Percentiles rank a stretch among this genome's conserved stretches.
phyloP scores from a whole-genome alignment of 768 basidiomycete species.

The Suillus placidus region DNA sequence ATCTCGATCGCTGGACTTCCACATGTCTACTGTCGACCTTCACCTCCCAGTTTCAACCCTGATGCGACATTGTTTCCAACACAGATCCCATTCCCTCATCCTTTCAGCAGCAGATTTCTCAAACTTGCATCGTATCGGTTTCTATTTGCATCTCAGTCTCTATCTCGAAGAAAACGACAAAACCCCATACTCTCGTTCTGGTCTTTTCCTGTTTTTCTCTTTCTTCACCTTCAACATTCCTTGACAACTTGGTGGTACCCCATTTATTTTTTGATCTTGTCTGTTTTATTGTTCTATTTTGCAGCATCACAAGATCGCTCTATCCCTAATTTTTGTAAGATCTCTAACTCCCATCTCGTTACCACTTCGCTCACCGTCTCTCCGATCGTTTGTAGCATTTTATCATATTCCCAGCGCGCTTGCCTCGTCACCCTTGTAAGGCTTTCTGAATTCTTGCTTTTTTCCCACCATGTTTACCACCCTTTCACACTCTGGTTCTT shows the following conservation, averaged over 20 bases:
- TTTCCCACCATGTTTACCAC: slow-evolving; percentile 14
- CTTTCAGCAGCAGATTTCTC: slow-evolving; percentile 1
- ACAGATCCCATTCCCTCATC: not conserved
- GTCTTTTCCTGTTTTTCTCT: not conserved
- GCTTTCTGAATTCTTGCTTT: not conserved
- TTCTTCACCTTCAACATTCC: not conserved
- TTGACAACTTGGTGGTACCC: not conserved
- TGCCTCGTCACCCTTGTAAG: not conserved
- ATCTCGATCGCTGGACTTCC: not conserved
- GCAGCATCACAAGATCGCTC: not conserved
- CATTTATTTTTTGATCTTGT: not conserved
- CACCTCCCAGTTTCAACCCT: not conserved
- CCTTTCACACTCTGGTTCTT: slow-evolving; percentile 14
- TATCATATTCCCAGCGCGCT: not conserved
- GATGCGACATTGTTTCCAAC: not conserved
- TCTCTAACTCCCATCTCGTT: not conserved
- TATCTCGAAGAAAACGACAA: not conserved
- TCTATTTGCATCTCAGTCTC: not conserved
- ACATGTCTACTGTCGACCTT: not conserved
- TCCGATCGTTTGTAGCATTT: not conserved
- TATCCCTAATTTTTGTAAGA: not conserved
- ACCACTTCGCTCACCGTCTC: not conserved
- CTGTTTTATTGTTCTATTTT: not conserved
- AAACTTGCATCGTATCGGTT: not conserved
- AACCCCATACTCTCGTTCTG: not conserved